Percentiles rank a stretch among this genome's conserved stretches.
phyloP scores from a whole-genome alignment of 345 rosid genomes.

The Mercurialis annua region DNA sequence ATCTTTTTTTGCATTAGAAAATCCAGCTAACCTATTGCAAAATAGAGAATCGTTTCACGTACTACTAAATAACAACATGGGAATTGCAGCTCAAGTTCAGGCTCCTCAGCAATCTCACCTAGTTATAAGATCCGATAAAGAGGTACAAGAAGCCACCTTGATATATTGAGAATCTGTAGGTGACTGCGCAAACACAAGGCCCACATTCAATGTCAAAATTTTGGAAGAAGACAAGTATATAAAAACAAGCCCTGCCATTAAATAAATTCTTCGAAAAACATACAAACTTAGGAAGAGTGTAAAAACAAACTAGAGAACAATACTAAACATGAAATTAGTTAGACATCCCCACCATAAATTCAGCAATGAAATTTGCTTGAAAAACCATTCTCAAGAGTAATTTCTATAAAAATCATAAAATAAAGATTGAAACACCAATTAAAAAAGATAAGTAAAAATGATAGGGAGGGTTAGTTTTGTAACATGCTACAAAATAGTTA shows the following conservation, averaged over 20 bases:
- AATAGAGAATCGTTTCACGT: conserved; percentile 11
- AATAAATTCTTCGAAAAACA: not conserved
- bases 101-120: conserved; percentile 41
- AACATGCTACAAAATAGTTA: too few relatives aligned
- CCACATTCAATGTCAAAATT: not conserved
- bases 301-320: too few relatives aligned
- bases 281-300: too few relatives aligned
- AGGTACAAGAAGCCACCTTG: conserved; percentile 68
- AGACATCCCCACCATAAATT: too few relatives aligned
- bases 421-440: too few relatives aligned
- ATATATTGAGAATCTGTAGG: conserved; percentile 64
- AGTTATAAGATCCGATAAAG: conserved; percentile 63
- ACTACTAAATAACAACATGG: not conserved
- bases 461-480: too few relatives aligned
- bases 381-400: too few relatives aligned
- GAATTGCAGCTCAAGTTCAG: not conserved
- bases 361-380: too few relatives aligned
- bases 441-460: too few relatives aligned
- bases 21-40: conserved; percentile 60
- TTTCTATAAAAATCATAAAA: too few relatives aligned
- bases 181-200: conserved; percentile 39
- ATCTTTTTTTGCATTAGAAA: conserved; percentile 65
- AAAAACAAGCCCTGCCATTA: not conserved
- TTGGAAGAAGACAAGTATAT: not conserved
- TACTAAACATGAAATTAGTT: too few relatives aligned